Conservation (phyloP, 169 alveolate genomes). For the Plasmodium fragile region DNA sequence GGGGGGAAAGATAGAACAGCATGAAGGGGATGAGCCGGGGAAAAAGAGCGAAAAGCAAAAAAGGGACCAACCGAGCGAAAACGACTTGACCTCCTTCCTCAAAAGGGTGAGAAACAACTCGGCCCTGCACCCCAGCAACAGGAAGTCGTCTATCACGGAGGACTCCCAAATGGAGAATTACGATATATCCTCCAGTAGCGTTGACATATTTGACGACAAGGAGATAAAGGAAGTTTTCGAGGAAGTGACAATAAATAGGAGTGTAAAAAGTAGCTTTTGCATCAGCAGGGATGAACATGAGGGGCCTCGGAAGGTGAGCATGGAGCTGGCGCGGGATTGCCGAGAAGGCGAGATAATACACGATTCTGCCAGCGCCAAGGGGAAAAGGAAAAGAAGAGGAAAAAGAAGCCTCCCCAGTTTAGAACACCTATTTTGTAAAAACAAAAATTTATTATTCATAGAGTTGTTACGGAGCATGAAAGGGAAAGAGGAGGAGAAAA, state of each 20-base stretch:
- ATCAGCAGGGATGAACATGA: background rate
- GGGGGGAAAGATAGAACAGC: background rate
- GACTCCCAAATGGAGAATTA: constrained; percentile 11
- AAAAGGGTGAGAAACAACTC: background rate
- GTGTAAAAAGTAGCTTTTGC: constrained; percentile 14
- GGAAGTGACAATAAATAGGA: constrained; percentile 21
- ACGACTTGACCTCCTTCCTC: background rate
- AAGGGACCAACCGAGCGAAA: background rate
- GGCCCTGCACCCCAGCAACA: background rate
- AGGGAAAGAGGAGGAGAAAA: background rate
- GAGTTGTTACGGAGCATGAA: constrained; percentile 8
- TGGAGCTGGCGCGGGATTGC: background rate
- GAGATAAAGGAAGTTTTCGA: constrained; percentile 30
- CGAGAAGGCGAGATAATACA: background rate
- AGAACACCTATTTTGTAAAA: constrained; percentile 22
- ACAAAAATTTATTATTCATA: constrained; percentile 19
- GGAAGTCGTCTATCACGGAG: constrained; percentile 26
- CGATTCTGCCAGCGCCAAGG: background rate
- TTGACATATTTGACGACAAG: constrained; percentile 45
- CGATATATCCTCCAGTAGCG: constrained; percentile 53
- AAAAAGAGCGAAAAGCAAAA: background rate
- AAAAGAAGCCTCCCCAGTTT: background rate
- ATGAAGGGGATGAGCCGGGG: background rate
- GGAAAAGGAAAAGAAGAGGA: background rate
- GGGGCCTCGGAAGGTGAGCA: background rate